Percentiles rank a stretch among this genome's conserved stretches.
Evolutionary conservation across 2,329 filamentous ascomycete species (phyloP).

Genomic region (Herpomyces periplanetae): DNA sequence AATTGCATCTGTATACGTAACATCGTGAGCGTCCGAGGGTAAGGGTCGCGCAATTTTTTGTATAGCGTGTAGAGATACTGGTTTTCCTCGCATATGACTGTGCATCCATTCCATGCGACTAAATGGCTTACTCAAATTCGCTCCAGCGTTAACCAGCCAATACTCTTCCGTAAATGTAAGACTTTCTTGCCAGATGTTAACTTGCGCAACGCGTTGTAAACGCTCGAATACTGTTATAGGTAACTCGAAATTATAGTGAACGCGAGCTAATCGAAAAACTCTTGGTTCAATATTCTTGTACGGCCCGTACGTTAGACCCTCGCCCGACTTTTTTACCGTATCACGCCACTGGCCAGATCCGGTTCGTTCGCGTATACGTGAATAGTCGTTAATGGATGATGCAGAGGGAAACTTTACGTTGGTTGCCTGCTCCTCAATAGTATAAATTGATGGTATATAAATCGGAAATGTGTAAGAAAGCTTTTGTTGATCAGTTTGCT

Average conservation of each 20-base stretch:
- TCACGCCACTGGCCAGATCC: constrained; percentile 16
- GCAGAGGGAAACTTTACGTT: constrained; percentile 60
- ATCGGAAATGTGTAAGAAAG: constrained; percentile 52
- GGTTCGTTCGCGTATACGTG: constrained; percentile 18
- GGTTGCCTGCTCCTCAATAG: constrained; percentile 71
- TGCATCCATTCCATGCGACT: constrained; percentile 36
- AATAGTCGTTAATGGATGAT: constrained; percentile 49
- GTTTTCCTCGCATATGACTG: no score
- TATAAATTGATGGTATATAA: constrained; percentile 46
- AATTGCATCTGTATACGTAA: constrained; percentile 72
- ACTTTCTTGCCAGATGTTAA: constrained; percentile 94
- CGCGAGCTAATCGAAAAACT: constrained; percentile 24
- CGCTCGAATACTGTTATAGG: constrained; percentile 38
- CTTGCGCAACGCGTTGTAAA: constrained; percentile 63
- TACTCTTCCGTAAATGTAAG: constrained; percentile 79
- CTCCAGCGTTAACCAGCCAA: constrained; percentile 49
- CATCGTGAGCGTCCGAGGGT: no score
- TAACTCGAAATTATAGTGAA: constrained; percentile 84
- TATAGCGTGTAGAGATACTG: no score
- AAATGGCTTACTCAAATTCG: constrained; percentile 25
- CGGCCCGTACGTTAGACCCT: constrained; percentile 56
- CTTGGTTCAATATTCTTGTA: constrained; percentile 50
- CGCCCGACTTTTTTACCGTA: constrained; percentile 42
- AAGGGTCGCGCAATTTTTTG: no score
- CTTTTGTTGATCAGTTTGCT: constrained; percentile 56